Evolutionary conservation across 768 basidiomycete genomes (phyloP).

Genomic region (Russula olivacea): DNA sequence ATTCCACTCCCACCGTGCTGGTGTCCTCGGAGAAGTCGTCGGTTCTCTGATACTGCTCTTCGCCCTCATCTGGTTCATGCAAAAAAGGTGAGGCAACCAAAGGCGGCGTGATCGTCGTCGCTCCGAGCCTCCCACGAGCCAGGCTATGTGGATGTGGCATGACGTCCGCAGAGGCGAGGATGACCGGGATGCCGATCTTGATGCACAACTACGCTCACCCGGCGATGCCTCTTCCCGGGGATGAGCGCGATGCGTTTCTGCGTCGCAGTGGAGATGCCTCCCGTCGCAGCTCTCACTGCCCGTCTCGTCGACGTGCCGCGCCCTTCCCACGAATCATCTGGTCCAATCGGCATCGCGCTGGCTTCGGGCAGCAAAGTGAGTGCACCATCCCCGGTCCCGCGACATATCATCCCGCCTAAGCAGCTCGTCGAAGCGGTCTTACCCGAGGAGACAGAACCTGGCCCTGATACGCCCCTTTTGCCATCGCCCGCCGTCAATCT

Average conservation of each 20-base stretch:
- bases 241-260: slow-evolving; percentile 63
- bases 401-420: slow-evolving; percentile 19
- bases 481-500: slow-evolving; percentile 13
- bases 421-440: slow-evolving; percentile 5
- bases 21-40: slow-evolving; percentile 21
- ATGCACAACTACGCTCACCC: slow-evolving; percentile 29
- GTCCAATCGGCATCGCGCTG: slow-evolving; percentile 18
- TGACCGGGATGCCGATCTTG: slow-evolving; percentile 13
- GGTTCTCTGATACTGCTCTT: slow-evolving; percentile 21
- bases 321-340: slow-evolving; percentile 4
- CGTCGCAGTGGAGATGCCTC: slow-evolving; percentile 31
- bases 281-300: slow-evolving; percentile 6
- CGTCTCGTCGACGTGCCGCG: slow-evolving; percentile 16
- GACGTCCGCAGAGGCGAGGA: slow-evolving; percentile 11
- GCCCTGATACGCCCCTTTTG: slow-evolving; percentile 18
- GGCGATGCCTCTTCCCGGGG: slow-evolving; percentile 68
- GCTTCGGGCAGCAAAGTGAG: neutral
- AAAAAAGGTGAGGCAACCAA: slow-evolving; percentile 35
- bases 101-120: neutral
- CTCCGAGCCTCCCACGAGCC: slow-evolving; percentile 1
- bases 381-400: neutral
- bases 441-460: slow-evolving; percentile 15
- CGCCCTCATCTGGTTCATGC: slow-evolving; percentile 28
- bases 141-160: slow-evolving; percentile 26
- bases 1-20: neutral